A percentile compares a stretch with the other conserved stretches of the same genome.
phyloP scores from a whole-genome alignment of 768 basidiomycete genomes.

The Pulveroboletus ravenelii region DNA sequence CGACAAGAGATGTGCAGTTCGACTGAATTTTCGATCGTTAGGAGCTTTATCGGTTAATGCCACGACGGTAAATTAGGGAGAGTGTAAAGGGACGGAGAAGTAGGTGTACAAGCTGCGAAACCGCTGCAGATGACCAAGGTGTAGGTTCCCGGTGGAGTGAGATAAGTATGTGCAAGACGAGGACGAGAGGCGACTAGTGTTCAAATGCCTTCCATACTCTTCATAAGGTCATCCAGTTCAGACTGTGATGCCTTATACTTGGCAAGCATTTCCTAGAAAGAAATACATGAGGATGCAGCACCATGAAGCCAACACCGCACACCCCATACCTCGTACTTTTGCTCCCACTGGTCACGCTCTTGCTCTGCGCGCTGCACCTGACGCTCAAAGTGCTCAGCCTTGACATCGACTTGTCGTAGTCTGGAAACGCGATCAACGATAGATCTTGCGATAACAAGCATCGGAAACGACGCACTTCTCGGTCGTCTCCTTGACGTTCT shows the following conservation, averaged over 20 bases:
- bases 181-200: slow-evolving; percentile 7
- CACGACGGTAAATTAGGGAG: slow-evolving; percentile 21
- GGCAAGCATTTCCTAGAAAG: slow-evolving; percentile 55
- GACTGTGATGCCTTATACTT: slow-evolving; percentile 72
- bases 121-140: slow-evolving; percentile 12
- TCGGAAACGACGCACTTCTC: slow-evolving; percentile 71
- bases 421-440: slow-evolving; percentile 39
- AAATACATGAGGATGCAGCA: slow-evolving; percentile 5
- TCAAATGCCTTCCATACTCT: slow-evolving; percentile 69
- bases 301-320: neutral
- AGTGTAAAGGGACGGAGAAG: slow-evolving; percentile 14
- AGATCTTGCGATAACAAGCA: slow-evolving; percentile 10
- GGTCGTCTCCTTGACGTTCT: slow-evolving; percentile 92
- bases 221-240: slow-evolving; percentile 81
- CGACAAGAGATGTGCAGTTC: neutral
- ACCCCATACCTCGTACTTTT: slow-evolving; percentile 81
- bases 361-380: slow-evolving; percentile 82
- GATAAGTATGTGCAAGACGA: slow-evolving; percentile 4
- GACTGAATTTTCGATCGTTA: neutral
- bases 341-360: slow-evolving; percentile 91
- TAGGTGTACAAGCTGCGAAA: slow-evolving; percentile 22
- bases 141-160: slow-evolving; percentile 2
- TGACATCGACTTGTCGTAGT: slow-evolving; percentile 93
- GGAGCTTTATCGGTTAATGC: slow-evolving; percentile 12
- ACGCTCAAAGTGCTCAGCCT: slow-evolving; percentile 97